These are phyloP conservation scores for Cucurbita moschata DNA, from an alignment of 306 rosid genomes.

Conservation along the genomic window DNA sequence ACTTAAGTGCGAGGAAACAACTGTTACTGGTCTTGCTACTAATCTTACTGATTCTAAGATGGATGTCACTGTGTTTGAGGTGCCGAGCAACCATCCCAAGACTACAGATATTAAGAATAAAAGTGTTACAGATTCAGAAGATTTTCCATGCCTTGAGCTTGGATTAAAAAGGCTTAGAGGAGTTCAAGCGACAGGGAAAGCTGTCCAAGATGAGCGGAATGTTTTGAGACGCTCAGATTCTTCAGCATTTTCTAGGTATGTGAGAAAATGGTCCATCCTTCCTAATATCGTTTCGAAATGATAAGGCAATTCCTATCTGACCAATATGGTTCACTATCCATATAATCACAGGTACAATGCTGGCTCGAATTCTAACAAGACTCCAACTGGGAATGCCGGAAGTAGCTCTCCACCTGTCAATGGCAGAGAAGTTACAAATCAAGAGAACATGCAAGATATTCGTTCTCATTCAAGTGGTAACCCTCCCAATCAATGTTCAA, in stretches of 20 bases:
- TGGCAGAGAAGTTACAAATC: constrained; percentile 35
- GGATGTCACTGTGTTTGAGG: constrained; percentile 34
- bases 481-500: constrained; percentile 54
- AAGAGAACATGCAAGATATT: constrained; percentile 32
- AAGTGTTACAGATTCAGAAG: constrained; percentile 24
- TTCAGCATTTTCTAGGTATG: constrained; percentile 79
- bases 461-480: constrained; percentile 49
- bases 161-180: constrained; percentile 70
- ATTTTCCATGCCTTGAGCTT: constrained; percentile 51
- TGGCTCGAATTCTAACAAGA: constrained; percentile 42
- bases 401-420: constrained; percentile 42
- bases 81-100: constrained; percentile 23
- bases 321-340: neutral
- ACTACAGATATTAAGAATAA: constrained; percentile 28
- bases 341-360: constrained; percentile 43
- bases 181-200: constrained; percentile 33
- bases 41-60: constrained; percentile 30
- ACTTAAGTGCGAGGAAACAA: constrained; percentile 30
- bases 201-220: constrained; percentile 46
- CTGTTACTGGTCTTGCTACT: constrained; percentile 28
- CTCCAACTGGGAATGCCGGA: constrained; percentile 46
- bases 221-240: constrained; percentile 62
- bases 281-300: neutral
- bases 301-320: neutral
- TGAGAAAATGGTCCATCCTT: constrained; percentile 1